A percentile compares a stretch with the other conserved stretches of the same genome.
phyloP scores from a whole-genome alignment of 331 rosid species.

The Saraca asoca region DNA sequence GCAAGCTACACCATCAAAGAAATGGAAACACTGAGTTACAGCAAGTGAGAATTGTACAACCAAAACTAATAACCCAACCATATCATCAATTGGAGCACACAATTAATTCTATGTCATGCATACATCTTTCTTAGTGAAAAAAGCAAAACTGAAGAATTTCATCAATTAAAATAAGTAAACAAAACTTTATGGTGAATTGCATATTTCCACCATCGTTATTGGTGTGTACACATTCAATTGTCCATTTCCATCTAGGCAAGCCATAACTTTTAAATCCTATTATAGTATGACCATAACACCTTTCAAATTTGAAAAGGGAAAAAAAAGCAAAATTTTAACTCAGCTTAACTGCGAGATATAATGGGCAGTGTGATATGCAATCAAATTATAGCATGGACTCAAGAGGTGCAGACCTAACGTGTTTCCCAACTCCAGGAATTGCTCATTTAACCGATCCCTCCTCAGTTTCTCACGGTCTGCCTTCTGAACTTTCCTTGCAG shows the following conservation, averaged over 20 bases:
- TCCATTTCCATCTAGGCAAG: background rate
- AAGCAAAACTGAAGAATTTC: too few relatives aligned
- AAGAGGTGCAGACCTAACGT: constrained; percentile 52
- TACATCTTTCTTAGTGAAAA: too few relatives aligned
- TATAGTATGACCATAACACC: background rate
- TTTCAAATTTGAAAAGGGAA: background rate
- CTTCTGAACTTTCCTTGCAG: constrained; percentile 73
- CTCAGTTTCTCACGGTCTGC: constrained; percentile 94
- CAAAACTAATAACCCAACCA: too few relatives aligned
- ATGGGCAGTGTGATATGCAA: background rate
- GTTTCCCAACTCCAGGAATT: constrained; percentile 70
- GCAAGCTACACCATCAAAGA: background rate
- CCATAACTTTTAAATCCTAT: background rate
- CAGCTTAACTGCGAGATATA: background rate
- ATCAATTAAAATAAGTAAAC: too few relatives aligned
- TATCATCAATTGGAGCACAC: too few relatives aligned
- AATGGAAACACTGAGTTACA: constrained; percentile 3
- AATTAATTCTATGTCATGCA: too few relatives aligned
- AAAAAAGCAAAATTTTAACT: background rate
- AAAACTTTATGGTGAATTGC: too few relatives aligned
- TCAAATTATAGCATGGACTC: background rate
- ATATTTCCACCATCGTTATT: background rate
- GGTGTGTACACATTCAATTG: too few relatives aligned
- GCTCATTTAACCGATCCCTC: constrained; percentile 80
- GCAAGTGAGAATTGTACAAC: background rate